Evolutionary conservation across 371 early-diverging fungal species (phyloP), one percentile per base, ranked within the genome.

Genomic region (Actinomucor elegans): DNA sequence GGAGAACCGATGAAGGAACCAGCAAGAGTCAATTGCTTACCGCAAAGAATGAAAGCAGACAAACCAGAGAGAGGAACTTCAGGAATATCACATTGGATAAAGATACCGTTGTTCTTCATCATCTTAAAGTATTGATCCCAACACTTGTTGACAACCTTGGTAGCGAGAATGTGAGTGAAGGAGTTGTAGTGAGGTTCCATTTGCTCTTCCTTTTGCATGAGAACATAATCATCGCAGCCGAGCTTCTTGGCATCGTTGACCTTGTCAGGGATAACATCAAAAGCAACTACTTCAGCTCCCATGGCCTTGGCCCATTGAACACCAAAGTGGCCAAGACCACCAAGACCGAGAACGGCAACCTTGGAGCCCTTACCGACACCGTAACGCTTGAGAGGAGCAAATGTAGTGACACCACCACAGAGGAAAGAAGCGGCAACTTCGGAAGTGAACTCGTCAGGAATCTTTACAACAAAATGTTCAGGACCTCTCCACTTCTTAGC

Each of bases 271-370:
- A 83, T 78, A 45, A 77, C 75, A 41, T 89, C 88, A 48, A 90
- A 73, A 18, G 88, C 92, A 17, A 80, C 75, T 0, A 90, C 89
- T 20, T 86, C 72, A 21, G 86, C 82, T 31, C 90, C 89, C 59
- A 76, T 60, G 14, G 72, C 72, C 45, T 67, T 65, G 29, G 83
- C 83, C 69, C 71, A 86, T 62, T 87, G 83, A 1, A 52, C 56
- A 31, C 73, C 89, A 65, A 88, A 70, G 40, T 90, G 90, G 32
- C 90, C 90, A 15, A 91, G 73, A 45, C 91, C 91, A 55, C 91
- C 91, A 37, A 89, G 79, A 32, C 89, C 91, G 37, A 86, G 63
- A n/a, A 91, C 73, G 36, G 85, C 89, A 46, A 90, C 87, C 27
- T 61, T 70, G 59, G 69, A 71, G 26, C 81, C 82, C 7, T 79